A percentile compares a stretch with the other conserved stretches of the same genome.
These are phyloP conservation scores for Thraustotheca clavata DNA, from an alignment of 352 stramenopile species.

Conservation along the genomic window DNA sequence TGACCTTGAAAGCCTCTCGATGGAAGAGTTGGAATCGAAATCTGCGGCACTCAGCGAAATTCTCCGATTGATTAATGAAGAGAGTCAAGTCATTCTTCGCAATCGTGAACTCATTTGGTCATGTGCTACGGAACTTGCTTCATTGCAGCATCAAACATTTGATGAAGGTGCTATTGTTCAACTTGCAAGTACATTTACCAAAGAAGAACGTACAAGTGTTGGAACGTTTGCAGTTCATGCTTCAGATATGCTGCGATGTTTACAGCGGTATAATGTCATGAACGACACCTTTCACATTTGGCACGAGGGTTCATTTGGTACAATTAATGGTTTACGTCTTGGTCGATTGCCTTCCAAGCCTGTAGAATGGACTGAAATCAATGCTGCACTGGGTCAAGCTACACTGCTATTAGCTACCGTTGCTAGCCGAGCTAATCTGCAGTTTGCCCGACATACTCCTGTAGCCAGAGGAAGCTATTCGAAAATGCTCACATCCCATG, in stretches of 20 bases:
- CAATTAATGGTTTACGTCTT: constrained; percentile 83
- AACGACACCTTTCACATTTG: constrained; percentile 90
- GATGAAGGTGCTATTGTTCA: constrained; percentile 66
- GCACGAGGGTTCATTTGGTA: constrained; percentile 84
- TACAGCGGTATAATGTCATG: constrained; percentile 82
- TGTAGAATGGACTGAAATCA: constrained; percentile 88
- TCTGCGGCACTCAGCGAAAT: constrained; percentile 44
- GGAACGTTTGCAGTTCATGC: constrained; percentile 66
- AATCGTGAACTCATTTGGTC: constrained; percentile 66
- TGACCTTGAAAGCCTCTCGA: constrained; percentile 39
- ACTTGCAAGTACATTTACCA: constrained; percentile 56
- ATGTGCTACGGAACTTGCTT: constrained; percentile 57
- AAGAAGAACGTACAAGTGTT: constrained; percentile 67
- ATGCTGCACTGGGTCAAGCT: constrained; percentile 76
- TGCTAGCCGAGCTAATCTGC: constrained; percentile 63
- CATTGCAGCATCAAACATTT: constrained; percentile 63
- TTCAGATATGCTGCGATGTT: constrained; percentile 65
- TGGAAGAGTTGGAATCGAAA: constrained; percentile 43
- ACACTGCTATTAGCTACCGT: constrained; percentile 81
- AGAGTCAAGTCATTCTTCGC: constrained; percentile 40
- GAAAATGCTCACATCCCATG: constrained; percentile 77
- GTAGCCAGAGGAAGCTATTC: constrained; percentile 80
- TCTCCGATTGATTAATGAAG: constrained; percentile 45
- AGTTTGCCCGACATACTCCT: constrained; percentile 76
- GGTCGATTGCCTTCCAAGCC: constrained; percentile 68